phyloP scores from a whole-genome alignment of 805 yeast genomes.

The Candida parachauliodes region DNA sequence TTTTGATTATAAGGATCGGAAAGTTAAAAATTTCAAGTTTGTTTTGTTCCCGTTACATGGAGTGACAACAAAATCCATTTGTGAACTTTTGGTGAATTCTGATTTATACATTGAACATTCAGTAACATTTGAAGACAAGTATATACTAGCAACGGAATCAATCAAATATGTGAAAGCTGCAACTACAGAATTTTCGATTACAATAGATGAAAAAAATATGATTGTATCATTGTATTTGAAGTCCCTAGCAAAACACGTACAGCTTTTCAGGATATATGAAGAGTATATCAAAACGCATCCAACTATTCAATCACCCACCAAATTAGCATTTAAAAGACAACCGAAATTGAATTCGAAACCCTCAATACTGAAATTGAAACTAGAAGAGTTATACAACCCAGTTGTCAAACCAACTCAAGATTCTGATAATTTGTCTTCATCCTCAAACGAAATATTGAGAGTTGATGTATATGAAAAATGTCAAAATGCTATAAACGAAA shows the following conservation, averaged over 20 bases:
- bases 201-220: slow-evolving; percentile 32
- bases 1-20: slow-evolving; percentile 16
- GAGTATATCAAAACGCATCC: slow-evolving; percentile 19
- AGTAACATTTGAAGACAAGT: slow-evolving; percentile 35
- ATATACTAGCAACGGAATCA: slow-evolving; percentile 35
- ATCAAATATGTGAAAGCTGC: slow-evolving; percentile 13
- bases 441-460: slow-evolving; percentile 1
- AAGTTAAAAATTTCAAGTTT: slow-evolving; percentile 19
- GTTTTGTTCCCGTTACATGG: slow-evolving; percentile 17
- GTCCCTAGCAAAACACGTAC: slow-evolving; percentile 56
- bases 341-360: slow-evolving; percentile 9
- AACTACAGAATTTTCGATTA: slow-evolving; percentile 7
- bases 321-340: slow-evolving; percentile 9
- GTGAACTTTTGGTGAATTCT: slow-evolving; percentile 37
- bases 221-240: slow-evolving; percentile 49
- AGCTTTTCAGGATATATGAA: slow-evolving; percentile 60
- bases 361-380: slow-evolving; percentile 5
- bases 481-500: slow-evolving; percentile 22
- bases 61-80: slow-evolving; percentile 15
- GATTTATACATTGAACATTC: slow-evolving; percentile 57
- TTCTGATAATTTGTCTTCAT: not conserved
- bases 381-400: slow-evolving; percentile 21
- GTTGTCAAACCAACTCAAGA: slow-evolving; percentile 14
- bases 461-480: slow-evolving; percentile 27
- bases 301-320: slow-evolving; percentile 7